Conservation (phyloP, 1,139 yeast species). For the Suhomyces terraborum region DNA sequence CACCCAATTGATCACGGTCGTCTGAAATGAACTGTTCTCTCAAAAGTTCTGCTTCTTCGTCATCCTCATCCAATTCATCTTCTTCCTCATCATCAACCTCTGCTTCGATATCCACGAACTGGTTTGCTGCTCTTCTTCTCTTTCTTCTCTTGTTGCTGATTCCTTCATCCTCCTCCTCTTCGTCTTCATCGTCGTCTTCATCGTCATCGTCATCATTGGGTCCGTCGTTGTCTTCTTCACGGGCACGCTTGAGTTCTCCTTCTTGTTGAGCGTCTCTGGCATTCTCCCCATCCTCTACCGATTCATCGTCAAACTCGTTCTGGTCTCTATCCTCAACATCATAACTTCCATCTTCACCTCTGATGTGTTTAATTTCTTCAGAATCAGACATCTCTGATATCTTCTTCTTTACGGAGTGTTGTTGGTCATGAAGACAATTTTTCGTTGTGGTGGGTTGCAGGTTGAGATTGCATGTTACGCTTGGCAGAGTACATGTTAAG, state of each 20-base stretch:
- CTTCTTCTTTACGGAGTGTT: conserved; percentile 3
- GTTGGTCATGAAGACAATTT: conserved; percentile 12
- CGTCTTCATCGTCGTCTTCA: conserved; percentile 46
- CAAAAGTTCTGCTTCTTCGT: conserved; percentile 81
- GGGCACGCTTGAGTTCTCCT: conserved; percentile 14
- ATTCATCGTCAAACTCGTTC: conserved; percentile 50
- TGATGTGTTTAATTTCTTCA: conserved; percentile 13
- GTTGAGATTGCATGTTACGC: conserved; percentile 6
- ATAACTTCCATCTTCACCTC: conserved; percentile 19
- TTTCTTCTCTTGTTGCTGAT: conserved; percentile 55
- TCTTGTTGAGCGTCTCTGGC: conserved; percentile 13
- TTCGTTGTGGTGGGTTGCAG: conserved; percentile 6
- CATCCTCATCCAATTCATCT: conserved; percentile 86
- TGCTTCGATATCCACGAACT: conserved; percentile 97
- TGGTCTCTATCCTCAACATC: conserved; percentile 37
- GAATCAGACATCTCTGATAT: conserved; percentile 13
- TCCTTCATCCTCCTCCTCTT: conserved; percentile 62
- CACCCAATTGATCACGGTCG: conserved; percentile 60
- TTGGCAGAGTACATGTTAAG: not conserved
- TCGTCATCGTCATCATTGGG: conserved; percentile 23
- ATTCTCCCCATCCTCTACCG: conserved; percentile 15
- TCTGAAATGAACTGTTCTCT: conserved; percentile 83
- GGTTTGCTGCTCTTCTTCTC: conserved; percentile 74
- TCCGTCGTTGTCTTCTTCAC: conserved; percentile 15
- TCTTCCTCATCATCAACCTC: conserved; percentile 99